A percentile compares a stretch with the other conserved stretches of the same genome.
These are phyloP conservation scores for Cladosporium sp. DNA, from an alignment of 2,329 filamentous ascomycete species.

Conservation along the genomic window DNA sequence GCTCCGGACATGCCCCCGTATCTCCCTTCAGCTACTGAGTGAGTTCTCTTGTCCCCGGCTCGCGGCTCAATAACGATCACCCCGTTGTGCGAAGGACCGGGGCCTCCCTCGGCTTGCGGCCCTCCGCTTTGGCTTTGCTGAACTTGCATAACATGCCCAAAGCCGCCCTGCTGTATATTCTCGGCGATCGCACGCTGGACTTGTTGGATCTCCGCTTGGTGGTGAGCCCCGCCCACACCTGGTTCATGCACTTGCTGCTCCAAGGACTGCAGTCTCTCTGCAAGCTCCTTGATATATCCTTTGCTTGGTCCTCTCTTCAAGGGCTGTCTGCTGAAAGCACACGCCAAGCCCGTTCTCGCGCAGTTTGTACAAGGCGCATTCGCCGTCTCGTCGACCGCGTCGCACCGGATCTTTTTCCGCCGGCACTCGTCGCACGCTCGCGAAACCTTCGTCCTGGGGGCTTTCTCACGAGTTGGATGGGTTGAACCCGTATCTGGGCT, in stretches of 20 bases:
- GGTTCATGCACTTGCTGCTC: slow-evolving; percentile 61
- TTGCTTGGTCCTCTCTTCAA: slow-evolving; percentile 78
- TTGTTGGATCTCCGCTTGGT: slow-evolving; percentile 25
- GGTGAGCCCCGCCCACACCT: slow-evolving; percentile 19
- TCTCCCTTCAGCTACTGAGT: slow-evolving; percentile 23
- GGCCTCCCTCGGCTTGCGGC: not conserved
- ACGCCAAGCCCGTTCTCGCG: slow-evolving; percentile 65
- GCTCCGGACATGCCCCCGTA: slow-evolving; percentile 6
- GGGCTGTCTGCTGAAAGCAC: slow-evolving; percentile 78
- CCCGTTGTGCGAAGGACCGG: not conserved
- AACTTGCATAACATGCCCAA: slow-evolving; percentile 2
- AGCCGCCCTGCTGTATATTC: slow-evolving; percentile 19
- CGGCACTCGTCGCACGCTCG: slow-evolving; percentile 84
- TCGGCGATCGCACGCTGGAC: slow-evolving; percentile 26
- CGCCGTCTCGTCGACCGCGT: slow-evolving; percentile 67
- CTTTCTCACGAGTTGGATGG: slow-evolving; percentile 33
- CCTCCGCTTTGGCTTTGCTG: not conserved
- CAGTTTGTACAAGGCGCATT: slow-evolving; percentile 76
- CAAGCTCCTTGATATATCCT: slow-evolving; percentile 89
- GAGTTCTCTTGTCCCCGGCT: slow-evolving; percentile 27
- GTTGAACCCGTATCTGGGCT: slow-evolving; percentile 15
- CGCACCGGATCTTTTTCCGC: slow-evolving; percentile 82
- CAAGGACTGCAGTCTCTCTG: slow-evolving; percentile 74
- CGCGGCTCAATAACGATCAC: slow-evolving; percentile 18
- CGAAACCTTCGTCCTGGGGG: slow-evolving; percentile 72